phyloP scores from a whole-genome alignment of 164 flowering plant species.

The Hamamelis virginiana region DNA sequence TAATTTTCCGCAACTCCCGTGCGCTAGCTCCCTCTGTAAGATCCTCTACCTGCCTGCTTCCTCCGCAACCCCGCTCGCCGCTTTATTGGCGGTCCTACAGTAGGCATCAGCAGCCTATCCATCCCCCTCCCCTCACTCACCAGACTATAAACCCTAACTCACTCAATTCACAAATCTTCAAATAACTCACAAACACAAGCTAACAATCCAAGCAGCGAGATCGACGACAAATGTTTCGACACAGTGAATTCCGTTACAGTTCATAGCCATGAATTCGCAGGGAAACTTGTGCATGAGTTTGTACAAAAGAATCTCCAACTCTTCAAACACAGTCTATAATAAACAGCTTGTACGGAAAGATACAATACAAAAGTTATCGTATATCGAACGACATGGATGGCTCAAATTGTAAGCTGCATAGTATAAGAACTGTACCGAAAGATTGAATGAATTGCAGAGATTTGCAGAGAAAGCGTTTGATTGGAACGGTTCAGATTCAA shows the following conservation, averaged over 20 bases:
- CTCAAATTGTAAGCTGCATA: not conserved
- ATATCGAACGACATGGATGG: slow-evolving; percentile 58
- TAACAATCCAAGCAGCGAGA: slow-evolving; percentile 9
- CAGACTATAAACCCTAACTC: slow-evolving; percentile 16
- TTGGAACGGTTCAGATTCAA: too few relatives aligned
- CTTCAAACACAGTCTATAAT: not conserved
- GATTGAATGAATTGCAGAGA: not conserved
- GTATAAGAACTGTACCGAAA: not conserved
- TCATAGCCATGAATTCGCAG: slow-evolving; percentile 19
- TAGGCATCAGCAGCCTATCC: slow-evolving; percentile 49
- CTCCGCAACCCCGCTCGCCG: slow-evolving; percentile 81
- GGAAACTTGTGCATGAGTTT: too few relatives aligned
- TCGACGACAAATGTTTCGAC: not conserved
- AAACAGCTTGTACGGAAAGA: not conserved
- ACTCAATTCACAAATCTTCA: not conserved
- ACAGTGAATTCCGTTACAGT: not conserved
- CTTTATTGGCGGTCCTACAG: slow-evolving; percentile 78
- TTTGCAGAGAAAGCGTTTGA: not conserved
- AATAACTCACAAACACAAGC: slow-evolving; percentile 2
- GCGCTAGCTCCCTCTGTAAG: slow-evolving; percentile 82
- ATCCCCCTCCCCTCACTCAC: slow-evolving; percentile 44
- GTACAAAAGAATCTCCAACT: not conserved
- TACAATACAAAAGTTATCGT: slow-evolving; percentile 23
- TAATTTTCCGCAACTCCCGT: slow-evolving; percentile 1
- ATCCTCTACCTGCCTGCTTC: slow-evolving; percentile 93